Evolutionary conservation across 768 basidiomycete species (phyloP).

Genomic region (Jaapia argillacea): DNA sequence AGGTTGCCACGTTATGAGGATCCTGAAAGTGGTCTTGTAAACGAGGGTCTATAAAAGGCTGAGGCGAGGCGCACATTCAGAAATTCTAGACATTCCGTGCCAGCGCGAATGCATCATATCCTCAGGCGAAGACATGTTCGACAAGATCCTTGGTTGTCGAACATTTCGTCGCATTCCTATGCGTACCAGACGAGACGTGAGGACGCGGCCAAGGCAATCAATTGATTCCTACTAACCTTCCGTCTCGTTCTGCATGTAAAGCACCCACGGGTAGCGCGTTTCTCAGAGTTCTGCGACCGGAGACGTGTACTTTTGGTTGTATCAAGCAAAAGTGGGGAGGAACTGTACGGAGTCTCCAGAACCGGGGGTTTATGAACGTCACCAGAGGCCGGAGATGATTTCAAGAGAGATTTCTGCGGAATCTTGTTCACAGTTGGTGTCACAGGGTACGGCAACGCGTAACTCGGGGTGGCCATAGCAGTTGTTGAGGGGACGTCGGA

Average conservation of each 20-base stretch:
- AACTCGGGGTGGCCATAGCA: too few relatives aligned
- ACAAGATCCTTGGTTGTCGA: constrained; percentile 51
- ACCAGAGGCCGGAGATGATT: too few relatives aligned
- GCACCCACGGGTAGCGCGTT: constrained; percentile 84
- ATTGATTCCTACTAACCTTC: constrained; percentile 61
- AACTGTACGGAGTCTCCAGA: too few relatives aligned
- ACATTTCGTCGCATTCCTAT: constrained; percentile 81
- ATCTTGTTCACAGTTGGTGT: too few relatives aligned
- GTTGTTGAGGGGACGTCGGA: too few relatives aligned
- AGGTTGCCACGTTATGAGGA: constrained; percentile 51
- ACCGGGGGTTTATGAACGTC: too few relatives aligned
- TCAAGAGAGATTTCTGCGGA: too few relatives aligned
- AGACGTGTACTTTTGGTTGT: too few relatives aligned
- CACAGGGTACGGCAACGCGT: too few relatives aligned
- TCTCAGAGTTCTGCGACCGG: too few relatives aligned
- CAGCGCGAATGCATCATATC: constrained; percentile 80
- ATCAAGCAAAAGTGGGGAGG: too few relatives aligned
- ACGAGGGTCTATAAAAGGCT: constrained; percentile 6
- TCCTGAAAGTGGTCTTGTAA: constrained; percentile 33
- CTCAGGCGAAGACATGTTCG: constrained; percentile 69
- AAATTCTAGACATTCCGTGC: constrained; percentile 80
- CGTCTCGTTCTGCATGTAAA: constrained; percentile 82
- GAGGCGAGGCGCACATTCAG: constrained; percentile 48
- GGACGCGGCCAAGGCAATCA: constrained; percentile 8
- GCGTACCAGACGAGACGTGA: constrained; percentile 8